phyloP scores from a whole-genome alignment of 805 yeast genomes.

The Candida arabinofermentans region DNA sequence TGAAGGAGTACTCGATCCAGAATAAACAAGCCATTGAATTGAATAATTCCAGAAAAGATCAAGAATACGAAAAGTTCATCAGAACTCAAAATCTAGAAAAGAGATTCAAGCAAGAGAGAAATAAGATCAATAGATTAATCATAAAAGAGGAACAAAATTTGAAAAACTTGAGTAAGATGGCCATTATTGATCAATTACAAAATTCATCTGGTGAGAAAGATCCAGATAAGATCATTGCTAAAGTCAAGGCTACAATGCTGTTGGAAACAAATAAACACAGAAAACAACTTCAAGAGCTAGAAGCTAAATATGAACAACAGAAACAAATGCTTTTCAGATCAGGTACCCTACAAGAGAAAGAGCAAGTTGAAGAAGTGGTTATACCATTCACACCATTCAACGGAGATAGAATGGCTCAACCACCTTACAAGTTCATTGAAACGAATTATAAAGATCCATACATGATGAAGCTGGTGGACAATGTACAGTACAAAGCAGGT shows the following conservation, averaged over 20 bases:
- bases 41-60: slow-evolving; percentile 68
- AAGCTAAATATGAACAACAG: slow-evolving; percentile 25
- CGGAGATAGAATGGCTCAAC: slow-evolving; percentile 70
- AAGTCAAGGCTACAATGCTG: slow-evolving; percentile 48
- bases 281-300: slow-evolving; percentile 45
- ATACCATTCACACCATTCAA: slow-evolving; percentile 90
- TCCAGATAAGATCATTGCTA: slow-evolving; percentile 44
- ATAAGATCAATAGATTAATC: slow-evolving; percentile 59
- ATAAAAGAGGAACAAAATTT: slow-evolving; percentile 45
- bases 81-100: slow-evolving; percentile 65
- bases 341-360: slow-evolving; percentile 27
- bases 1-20: slow-evolving; percentile 64
- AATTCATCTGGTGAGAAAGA: slow-evolving; percentile 30
- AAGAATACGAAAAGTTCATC: slow-evolving; percentile 63
- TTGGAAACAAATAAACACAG: slow-evolving; percentile 65
- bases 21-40: slow-evolving; percentile 74
- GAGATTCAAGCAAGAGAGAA: slow-evolving; percentile 64
- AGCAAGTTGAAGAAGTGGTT: slow-evolving; percentile 28
- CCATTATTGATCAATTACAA: slow-evolving; percentile 49
- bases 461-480: slow-evolving; percentile 35
- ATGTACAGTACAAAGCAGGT: slow-evolving; percentile 72
- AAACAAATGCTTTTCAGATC: slow-evolving; percentile 25
- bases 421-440: slow-evolving; percentile 40
- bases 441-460: slow-evolving; percentile 58
- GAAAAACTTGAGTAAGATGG: slow-evolving; percentile 45